phyloP scores from a whole-genome alignment of 805 yeast species.

The Schwanniomyces yamadae region DNA sequence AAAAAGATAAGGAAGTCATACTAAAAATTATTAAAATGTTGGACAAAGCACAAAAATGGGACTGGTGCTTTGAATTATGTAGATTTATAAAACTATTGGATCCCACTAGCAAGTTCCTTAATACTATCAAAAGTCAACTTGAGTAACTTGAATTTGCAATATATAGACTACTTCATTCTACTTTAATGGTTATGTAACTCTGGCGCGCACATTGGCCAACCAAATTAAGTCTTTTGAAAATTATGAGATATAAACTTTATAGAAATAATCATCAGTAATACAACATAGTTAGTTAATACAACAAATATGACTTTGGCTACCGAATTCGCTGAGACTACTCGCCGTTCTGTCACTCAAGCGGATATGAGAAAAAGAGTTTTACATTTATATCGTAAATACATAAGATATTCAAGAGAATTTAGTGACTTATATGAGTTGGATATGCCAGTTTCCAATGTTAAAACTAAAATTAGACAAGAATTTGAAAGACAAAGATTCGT shows the following conservation, averaged over 20 bases:
- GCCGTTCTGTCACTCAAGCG: conserved; percentile 56
- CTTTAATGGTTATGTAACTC: conserved; percentile 6
- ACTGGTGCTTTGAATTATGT: conserved; percentile 54
- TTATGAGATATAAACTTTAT: conserved; percentile 4
- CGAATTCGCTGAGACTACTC: conserved; percentile 80
- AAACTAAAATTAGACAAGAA: conserved; percentile 85
- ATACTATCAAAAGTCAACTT: conserved; percentile 8
- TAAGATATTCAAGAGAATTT: conserved; percentile 58
- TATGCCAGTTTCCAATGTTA: conserved; percentile 73
- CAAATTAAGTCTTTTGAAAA: conserved; percentile 17
- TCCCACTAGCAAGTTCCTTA: conserved; percentile 35
- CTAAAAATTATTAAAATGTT: conserved; percentile 45
- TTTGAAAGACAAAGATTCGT: conserved; percentile 83
- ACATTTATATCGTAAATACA: conserved; percentile 69
- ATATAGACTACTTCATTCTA: conserved; percentile 4
- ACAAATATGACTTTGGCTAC: conserved; percentile 62
- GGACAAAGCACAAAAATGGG: conserved; percentile 42
- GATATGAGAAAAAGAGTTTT: conserved; percentile 67
- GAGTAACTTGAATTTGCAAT: no score
- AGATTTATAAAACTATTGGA: conserved; percentile 53
- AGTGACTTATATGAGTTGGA: conserved; percentile 69
- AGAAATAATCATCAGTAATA: neutral
- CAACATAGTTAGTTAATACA: neutral
- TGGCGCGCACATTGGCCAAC: conserved; percentile 19
- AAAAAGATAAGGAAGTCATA: conserved; percentile 41